phyloP scores from a whole-genome alignment of 2,329 filamentous ascomycete genomes.

The Allantophomopsis lycopodina region DNA sequence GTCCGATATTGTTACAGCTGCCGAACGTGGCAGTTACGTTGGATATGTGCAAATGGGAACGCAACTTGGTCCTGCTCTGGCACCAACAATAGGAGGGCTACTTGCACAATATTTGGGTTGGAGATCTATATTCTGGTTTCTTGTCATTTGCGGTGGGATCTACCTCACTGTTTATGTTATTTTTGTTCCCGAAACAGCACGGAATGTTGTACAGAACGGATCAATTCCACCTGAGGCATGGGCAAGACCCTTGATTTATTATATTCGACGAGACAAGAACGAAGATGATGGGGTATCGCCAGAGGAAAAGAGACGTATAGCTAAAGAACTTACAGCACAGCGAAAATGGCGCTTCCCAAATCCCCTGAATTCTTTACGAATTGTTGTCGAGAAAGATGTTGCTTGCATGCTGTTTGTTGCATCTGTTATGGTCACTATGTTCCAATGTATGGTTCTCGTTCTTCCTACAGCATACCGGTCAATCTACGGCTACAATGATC shows the following conservation, averaged over 20 bases:
- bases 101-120: conserved; percentile 32
- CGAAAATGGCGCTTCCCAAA: conserved; percentile 10
- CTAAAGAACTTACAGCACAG: no score
- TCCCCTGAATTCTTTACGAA: conserved; percentile 1
- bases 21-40: conserved; percentile 62
- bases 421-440: conserved; percentile 43
- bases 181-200: conserved; percentile 18
- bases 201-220: conserved; percentile 20
- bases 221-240: conserved; percentile 40
- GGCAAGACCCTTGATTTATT: conserved; percentile 43
- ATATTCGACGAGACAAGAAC: conserved; percentile 15
- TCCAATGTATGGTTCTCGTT: conserved; percentile 24
- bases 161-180: conserved; percentile 20
- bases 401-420: conserved; percentile 5
- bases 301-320: conserved; percentile 1
- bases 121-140: conserved; percentile 38
- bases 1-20: conserved; percentile 54
- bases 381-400: conserved; percentile 2
- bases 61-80: conserved; percentile 30
- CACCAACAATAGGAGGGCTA: conserved; percentile 34
- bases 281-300: conserved; percentile 6
- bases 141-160: conserved; percentile 28
- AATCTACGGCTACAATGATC: conserved; percentile 17
- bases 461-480: conserved; percentile 29
- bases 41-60: conserved; percentile 47